Conservation (phyloP, 192 early-diverging fungal species). For the Haplosporangium gracile region DNA sequence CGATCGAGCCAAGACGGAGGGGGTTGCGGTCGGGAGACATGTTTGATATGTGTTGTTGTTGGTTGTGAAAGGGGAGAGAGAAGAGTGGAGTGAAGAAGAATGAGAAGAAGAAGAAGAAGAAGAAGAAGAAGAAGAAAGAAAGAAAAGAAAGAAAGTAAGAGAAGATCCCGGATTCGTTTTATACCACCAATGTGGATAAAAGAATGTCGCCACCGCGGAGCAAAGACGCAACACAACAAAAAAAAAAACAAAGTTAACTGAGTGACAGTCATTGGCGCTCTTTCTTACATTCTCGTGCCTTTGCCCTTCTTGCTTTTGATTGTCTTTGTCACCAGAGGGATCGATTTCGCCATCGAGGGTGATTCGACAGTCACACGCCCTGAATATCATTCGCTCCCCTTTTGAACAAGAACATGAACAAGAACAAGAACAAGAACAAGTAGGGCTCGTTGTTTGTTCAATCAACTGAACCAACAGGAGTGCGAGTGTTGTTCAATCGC, state of each 20-base stretch:
- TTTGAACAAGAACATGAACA: too few species aligned
- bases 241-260: neutral
- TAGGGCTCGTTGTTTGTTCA: too few species aligned
- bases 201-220: constrained; percentile 6
- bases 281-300: too few species aligned
- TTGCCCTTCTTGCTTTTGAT: neutral
- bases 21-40: constrained; percentile 37
- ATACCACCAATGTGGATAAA: neutral
- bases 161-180: neutral
- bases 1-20: constrained; percentile 58
- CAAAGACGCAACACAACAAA: neutral
- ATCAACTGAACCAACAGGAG: too few species aligned
- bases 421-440: too few species aligned
- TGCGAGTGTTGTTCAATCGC: too few species aligned
- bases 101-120: neutral
- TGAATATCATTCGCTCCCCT: neutral
- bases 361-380: neutral
- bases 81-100: neutral
- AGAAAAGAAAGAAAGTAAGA: neutral
- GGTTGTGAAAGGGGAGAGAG: neutral
- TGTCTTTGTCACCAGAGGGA: neutral
- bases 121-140: neutral
- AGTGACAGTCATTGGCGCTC: neutral
- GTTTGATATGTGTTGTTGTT: neutral
- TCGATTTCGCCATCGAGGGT: constrained; percentile 5